Base-by-base conservation (phyloP, 768 basidiomycete species). In the Punctularia strigosozonata region DNA sequence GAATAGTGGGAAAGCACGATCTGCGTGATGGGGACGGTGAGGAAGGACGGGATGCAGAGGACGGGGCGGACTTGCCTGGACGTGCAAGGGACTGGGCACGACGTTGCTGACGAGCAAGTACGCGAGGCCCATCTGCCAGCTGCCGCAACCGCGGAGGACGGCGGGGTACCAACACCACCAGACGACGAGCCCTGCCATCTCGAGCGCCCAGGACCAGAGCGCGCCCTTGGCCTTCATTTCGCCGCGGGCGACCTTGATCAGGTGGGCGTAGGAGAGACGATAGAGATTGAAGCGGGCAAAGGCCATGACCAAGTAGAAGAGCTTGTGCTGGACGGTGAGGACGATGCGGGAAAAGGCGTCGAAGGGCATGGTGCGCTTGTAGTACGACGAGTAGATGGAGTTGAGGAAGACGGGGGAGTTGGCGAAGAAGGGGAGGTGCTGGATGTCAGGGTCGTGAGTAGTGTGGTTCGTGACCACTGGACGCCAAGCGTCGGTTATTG, bases 1-100 rank as follows among this genome's bases (percentile, higher is more conserved):
- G 88, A 82, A 57, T 92, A 99, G 64, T 99, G 95, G 6, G 95
- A 99, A 20, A 98, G 75, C 1, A 97, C 92, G 50, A 99, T 98
- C 81, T 83, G 48, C n/a, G 14, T 19, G 22, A 25, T 25, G 4
- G n/a, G 20, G 6, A 22, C 25, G 38, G 22, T 22, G 36, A 30
- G 22, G 13, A 43, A 17, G 3, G 32, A 33, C 7, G 37, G 32
- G 20, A 4, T 31, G 12, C 34, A 41, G 30, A 46, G 32, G 38
- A 31, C 15, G 14, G 13, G 3, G 3, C 4, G 14, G 18, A 61
- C 68, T 41, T 50, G 85, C 94, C 75, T 97, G 95, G 23, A 98
- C 75, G 53, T 99, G 95, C 18, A 99, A 68, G 4, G 95, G 95
- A 51, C 87, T 87, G 5, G 94, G 77, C 10, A 76, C 76, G 28